Conservation (phyloP, 768 basidiomycete genomes). For the Cystofilobasidium ferigula region DNA sequence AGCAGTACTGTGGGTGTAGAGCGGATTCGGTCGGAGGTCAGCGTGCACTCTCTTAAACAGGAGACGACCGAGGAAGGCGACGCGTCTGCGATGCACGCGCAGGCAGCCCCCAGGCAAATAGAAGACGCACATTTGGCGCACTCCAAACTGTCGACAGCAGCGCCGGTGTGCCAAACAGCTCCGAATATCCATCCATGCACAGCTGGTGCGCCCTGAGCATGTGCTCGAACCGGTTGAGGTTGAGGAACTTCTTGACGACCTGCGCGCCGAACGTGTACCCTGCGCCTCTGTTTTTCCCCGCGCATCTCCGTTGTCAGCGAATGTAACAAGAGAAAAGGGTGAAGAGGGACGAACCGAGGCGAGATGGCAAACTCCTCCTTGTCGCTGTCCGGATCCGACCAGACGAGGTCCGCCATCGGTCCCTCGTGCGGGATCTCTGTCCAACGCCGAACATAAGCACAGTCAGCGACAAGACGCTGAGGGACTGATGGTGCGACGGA, state of each 20-base stretch:
- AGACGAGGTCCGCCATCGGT: slow-evolving; percentile 98
- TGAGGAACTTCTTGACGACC: slow-evolving; percentile 93
- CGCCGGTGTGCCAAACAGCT: slow-evolving; percentile 67
- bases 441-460: background rate
- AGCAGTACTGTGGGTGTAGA: slow-evolving; percentile 12
- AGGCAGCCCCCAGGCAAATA: background rate
- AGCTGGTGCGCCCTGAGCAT: slow-evolving; percentile 96
- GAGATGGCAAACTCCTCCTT: slow-evolving; percentile 99
- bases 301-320: background rate
- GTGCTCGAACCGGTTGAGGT: slow-evolving; percentile 91
- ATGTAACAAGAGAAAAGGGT: slow-evolving; percentile 2
- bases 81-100: no score
- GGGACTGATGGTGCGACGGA: slow-evolving; percentile 41
- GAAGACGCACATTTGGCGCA: slow-evolving; percentile 59
- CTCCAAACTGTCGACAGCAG: slow-evolving; percentile 97
- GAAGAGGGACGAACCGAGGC: slow-evolving; percentile 53
- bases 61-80: no score
- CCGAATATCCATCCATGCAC: slow-evolving; percentile 98
- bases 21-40: background rate
- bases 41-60: no score
- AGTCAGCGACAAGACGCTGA: background rate
- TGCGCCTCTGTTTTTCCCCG: slow-evolving; percentile 55
- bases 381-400: slow-evolving; percentile 98
- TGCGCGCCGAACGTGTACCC: slow-evolving; percentile 98
- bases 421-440: slow-evolving; percentile 98